These are phyloP conservation scores for Pelargonium nanum DNA, from an alignment of 345 rosid genomes.

Conservation along the genomic window DNA sequence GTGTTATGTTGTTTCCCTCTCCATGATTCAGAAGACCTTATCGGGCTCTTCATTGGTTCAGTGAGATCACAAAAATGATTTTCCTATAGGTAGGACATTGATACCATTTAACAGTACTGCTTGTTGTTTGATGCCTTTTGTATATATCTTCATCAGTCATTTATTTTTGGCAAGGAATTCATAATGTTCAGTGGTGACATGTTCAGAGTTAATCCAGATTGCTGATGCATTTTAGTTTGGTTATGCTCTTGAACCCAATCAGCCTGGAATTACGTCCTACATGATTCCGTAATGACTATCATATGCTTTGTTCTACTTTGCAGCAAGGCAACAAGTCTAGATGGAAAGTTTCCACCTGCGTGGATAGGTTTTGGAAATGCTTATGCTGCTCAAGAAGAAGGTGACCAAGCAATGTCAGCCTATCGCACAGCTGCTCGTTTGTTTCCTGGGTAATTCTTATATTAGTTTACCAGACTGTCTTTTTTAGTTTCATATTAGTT, in stretches of 20 bases:
- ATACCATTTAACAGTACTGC: background rate
- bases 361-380: slow-evolving; percentile 93
- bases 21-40: too few relatives aligned
- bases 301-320: slow-evolving; percentile 12
- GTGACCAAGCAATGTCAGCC: slow-evolving; percentile 96
- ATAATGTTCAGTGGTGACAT: too few relatives aligned
- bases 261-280: background rate
- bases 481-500: background rate
- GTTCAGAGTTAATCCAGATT: background rate
- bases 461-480: background rate
- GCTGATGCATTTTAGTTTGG: background rate
- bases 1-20: too few relatives aligned
- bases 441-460: slow-evolving; percentile 73
- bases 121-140: background rate
- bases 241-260: background rate
- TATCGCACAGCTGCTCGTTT: slow-evolving; percentile 90
- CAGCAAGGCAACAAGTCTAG: slow-evolving; percentile 84
- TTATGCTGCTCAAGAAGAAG: slow-evolving; percentile 82
- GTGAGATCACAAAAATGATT: too few relatives aligned
- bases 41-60: too few relatives aligned
- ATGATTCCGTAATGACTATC: background rate
- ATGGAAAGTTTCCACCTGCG: slow-evolving; percentile 83
- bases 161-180: too few relatives aligned
- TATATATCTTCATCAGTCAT: too few relatives aligned
- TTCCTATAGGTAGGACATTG: too few relatives aligned